phyloP scores from a whole-genome alignment of 495 filamentous ascomycete species.

The Schizothecium vesticola region DNA sequence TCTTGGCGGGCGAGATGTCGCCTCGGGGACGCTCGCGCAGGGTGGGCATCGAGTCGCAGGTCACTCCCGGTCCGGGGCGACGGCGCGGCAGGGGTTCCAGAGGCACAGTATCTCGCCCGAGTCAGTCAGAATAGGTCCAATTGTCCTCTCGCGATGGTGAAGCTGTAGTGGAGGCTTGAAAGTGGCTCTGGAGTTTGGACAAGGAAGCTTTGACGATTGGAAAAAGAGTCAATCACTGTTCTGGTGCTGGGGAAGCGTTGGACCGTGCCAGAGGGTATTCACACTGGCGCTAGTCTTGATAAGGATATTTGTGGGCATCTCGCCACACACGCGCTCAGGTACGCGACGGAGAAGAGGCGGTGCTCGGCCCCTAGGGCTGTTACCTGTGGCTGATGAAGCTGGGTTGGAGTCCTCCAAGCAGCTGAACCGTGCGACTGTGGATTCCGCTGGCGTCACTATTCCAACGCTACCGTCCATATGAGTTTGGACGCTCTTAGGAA shows the following conservation, averaged over 20 bases:
- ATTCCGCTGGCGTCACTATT: too few relatives aligned
- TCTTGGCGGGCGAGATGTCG: conserved; percentile 31
- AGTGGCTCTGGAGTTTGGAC: background rate
- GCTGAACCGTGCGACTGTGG: background rate
- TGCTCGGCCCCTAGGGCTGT: background rate
- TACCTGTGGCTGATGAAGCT: background rate
- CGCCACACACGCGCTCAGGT: background rate
- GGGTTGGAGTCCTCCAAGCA: background rate
- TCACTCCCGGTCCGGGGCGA: background rate
- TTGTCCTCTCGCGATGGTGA: conserved; percentile 15
- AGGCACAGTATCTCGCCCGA: conserved; percentile 23
- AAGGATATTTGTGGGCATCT: background rate
- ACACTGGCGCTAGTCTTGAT: background rate
- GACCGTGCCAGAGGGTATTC: background rate
- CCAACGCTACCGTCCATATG: background rate
- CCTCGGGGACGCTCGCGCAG: conserved; percentile 32
- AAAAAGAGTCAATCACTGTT: background rate
- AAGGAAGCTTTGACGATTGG: background rate
- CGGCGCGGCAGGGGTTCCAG: background rate
- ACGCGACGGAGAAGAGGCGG: background rate
- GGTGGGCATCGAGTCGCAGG: conserved; percentile 25
- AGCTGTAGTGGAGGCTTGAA: conserved; percentile 4
- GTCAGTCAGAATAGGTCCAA: conserved; percentile 8
- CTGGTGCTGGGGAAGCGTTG: background rate
- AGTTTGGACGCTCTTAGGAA: background rate